Percentiles rank a stretch among this genome's conserved stretches.
These are phyloP conservation scores for Glonium stellatum DNA, from an alignment of 495 filamentous ascomycete genomes.

Conservation along the genomic window DNA sequence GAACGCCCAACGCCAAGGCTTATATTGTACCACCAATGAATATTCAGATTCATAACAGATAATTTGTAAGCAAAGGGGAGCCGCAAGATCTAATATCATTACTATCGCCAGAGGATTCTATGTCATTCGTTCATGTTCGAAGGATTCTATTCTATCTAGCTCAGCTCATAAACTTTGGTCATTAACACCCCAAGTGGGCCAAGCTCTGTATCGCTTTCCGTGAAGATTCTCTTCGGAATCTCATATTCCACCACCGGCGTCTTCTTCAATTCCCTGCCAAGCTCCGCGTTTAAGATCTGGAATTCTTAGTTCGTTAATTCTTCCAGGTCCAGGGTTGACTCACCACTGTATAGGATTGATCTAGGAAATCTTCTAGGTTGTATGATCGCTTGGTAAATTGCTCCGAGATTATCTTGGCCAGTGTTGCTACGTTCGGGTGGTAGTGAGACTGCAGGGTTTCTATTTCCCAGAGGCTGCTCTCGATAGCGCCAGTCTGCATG, in stretches of 20 bases:
- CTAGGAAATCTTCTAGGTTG: constrained; percentile 89
- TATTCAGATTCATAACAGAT: too few species aligned
- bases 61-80: too few species aligned
- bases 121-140: background rate
- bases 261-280: constrained; percentile 76
- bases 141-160: constrained; percentile 1
- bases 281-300: constrained; percentile 73
- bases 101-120: background rate
- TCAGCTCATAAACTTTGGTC: constrained; percentile 15
- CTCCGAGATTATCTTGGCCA: constrained; percentile 89
- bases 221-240: constrained; percentile 86
- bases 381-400: constrained; percentile 96
- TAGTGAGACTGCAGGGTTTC: constrained; percentile 85
- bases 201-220: constrained; percentile 42
- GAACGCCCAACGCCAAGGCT: too few species aligned
- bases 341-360: constrained; percentile 84
- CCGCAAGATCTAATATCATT: too few species aligned
- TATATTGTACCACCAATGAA: too few species aligned
- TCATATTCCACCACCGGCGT: constrained; percentile 83
- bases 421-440: constrained; percentile 92
- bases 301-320: constrained; percentile 6
- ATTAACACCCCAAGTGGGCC: constrained; percentile 32
- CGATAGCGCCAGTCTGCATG: constrained; percentile 75
- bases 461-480: constrained; percentile 93
- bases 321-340: constrained; percentile 34